These are phyloP conservation scores for Aspergillus sp. DNA, from an alignment of 2,329 filamentous ascomycete species.

Conservation along the genomic window DNA sequence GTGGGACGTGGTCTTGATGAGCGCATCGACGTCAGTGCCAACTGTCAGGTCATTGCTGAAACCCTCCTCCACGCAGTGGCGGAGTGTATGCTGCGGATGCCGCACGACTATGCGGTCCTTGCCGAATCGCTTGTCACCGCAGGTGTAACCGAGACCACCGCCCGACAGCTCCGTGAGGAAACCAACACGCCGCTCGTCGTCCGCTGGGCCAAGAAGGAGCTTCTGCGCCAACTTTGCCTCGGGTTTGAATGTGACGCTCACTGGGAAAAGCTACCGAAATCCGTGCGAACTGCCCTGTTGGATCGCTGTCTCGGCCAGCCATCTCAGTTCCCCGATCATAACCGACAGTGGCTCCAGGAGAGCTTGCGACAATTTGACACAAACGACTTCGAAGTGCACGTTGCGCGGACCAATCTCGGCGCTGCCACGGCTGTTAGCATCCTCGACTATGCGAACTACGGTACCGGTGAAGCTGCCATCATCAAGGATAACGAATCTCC, in stretches of 20 bases:
- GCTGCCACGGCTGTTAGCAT: slow-evolving; percentile 38
- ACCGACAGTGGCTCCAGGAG: slow-evolving; percentile 47
- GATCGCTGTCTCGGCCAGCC: slow-evolving; percentile 47
- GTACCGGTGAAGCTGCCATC: slow-evolving; percentile 25
- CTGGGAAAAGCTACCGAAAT: slow-evolving; percentile 52
- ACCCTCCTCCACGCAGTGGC: slow-evolving; percentile 38
- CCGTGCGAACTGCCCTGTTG: slow-evolving; percentile 48
- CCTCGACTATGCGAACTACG: slow-evolving; percentile 31
- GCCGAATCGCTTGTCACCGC: slow-evolving; percentile 34
- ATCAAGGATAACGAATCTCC: slow-evolving; percentile 26
- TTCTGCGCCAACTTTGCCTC: slow-evolving; percentile 49
- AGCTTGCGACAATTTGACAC: slow-evolving; percentile 39
- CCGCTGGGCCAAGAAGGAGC: slow-evolving; percentile 44
- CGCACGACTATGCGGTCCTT: slow-evolving; percentile 38
- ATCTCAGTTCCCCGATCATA: slow-evolving; percentile 39
- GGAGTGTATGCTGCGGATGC: slow-evolving; percentile 34
- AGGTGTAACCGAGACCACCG: slow-evolving; percentile 35
- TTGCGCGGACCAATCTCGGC: slow-evolving; percentile 51
- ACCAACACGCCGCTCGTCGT: slow-evolving; percentile 39
- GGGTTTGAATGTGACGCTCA: slow-evolving; percentile 51
- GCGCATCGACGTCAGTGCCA: slow-evolving; percentile 33
- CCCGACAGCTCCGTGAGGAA: slow-evolving; percentile 34
- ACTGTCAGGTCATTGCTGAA: slow-evolving; percentile 41
- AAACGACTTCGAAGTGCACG: slow-evolving; percentile 41
- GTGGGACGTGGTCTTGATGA: slow-evolving; percentile 30